Evolutionary conservation across 2,329 filamentous ascomycete species (phyloP).

Genomic region (Sphaerostilbella broomeana): DNA sequence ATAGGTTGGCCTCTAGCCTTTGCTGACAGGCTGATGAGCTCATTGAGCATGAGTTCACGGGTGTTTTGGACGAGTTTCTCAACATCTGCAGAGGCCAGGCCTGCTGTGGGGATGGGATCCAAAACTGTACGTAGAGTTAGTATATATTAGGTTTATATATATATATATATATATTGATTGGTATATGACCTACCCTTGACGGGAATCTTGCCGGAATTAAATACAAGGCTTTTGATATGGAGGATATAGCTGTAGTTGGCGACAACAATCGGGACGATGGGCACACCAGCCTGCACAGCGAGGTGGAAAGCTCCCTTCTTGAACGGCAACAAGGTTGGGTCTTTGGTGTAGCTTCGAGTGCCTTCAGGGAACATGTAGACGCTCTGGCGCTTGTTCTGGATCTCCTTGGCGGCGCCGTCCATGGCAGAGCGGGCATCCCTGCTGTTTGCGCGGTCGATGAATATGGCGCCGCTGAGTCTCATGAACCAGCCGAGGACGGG

Average conservation of each 20-base stretch:
- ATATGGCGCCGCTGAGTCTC: slow-evolving; percentile 78
- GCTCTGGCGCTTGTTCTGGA: slow-evolving; percentile 63
- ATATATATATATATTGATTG: background rate
- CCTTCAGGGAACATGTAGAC: slow-evolving; percentile 90
- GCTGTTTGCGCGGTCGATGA: slow-evolving; percentile 86
- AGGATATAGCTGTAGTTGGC: slow-evolving; percentile 74
- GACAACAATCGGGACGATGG: slow-evolving; percentile 78
- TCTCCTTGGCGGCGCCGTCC: slow-evolving; percentile 73
- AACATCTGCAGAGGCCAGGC: slow-evolving; percentile 68
- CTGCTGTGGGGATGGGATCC: slow-evolving; percentile 70
- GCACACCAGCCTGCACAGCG: slow-evolving; percentile 87
- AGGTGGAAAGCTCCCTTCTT: slow-evolving; percentile 99
- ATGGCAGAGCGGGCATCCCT: slow-evolving; percentile 80
- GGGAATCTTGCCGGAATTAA: slow-evolving; percentile 64
- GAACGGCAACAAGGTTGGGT: slow-evolving; percentile 82
- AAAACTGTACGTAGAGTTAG: slow-evolving; percentile 49
- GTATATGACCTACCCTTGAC: slow-evolving; percentile 55
- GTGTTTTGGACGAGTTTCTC: slow-evolving; percentile 63
- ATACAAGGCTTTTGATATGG: slow-evolving; percentile 56
- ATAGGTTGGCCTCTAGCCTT: slow-evolving; percentile 39
- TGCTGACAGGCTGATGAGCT: slow-evolving; percentile 49
- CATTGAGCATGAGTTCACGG: slow-evolving; percentile 68
- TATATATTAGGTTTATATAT: background rate
- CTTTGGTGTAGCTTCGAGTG: slow-evolving; percentile 79
- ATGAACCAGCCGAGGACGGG: slow-evolving; percentile 96